Base-by-base conservation (phyloP, 495 filamentous ascomycete species). In the Lentithecium fluviatile region DNA sequence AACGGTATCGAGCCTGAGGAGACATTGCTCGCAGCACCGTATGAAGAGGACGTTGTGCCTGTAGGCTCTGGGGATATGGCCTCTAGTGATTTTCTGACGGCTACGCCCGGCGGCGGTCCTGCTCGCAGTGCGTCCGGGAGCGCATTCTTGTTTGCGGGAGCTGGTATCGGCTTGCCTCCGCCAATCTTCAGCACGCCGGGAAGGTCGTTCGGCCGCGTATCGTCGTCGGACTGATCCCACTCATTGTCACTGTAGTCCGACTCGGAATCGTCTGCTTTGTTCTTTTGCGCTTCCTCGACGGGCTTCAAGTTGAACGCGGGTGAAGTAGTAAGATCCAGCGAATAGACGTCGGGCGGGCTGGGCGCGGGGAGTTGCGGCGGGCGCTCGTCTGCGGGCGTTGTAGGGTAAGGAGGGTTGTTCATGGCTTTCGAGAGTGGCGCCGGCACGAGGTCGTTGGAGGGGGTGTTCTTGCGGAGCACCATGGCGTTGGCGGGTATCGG, bases 351-450 rank as follows among this genome's bases (percentile, higher is more conserved):
- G 19, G 32, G 57, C 12, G 53, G 47, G 46, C 42, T 50, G 17
- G 62, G 25, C 2, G 54, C 1, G 21, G 59, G 55, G 1, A 67
- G 19, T n/a, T 25, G 13, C 10, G 65, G 65, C 10, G 65, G 60
- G 6, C 56, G 54, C 38, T 62, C 60, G 20, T 45, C 45, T 47
- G 48, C 42, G 34, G 70, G 65, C 21, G 62, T 58, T n/a, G 47
- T 66, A 24, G 70, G 68, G 54, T 70, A 72, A 12, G 68, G 70
- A 17, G 67, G 70, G 36, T 72, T 67, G 46, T 71, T 68, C 10
- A 42, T 58, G 8, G 70, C 56, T 29, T 68, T 64, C 11, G 56
- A 62, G 17, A 71, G 69, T 5, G 67, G 69, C 46, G 56, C 43
- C 19, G 67, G 67, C 20, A 70, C 64, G 53, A 70, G 54, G 32